phyloP scores from a whole-genome alignment of 768 basidiomycete genomes.

The Boletus reticulatus region DNA sequence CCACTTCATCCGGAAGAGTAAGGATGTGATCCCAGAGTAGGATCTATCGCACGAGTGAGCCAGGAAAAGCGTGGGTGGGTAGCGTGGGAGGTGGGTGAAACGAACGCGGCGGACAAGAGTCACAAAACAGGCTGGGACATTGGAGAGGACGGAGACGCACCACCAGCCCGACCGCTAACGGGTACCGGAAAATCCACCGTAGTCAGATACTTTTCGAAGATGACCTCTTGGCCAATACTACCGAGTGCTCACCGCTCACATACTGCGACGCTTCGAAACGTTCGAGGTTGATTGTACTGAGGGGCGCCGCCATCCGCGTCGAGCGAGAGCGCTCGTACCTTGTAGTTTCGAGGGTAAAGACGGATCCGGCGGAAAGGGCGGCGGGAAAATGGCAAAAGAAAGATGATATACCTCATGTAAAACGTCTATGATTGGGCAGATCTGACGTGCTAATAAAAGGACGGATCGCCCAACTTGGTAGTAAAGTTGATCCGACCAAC shows the following conservation, averaged over 20 bases:
- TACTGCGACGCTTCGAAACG: constrained; percentile 21
- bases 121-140: not conserved
- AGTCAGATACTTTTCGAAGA: not conserved
- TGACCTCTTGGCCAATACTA: not conserved
- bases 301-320: constrained; percentile 6
- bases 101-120: not conserved
- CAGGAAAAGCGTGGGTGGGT: not conserved
- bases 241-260: constrained; percentile 21
- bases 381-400: not conserved
- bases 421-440: not conserved
- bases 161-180: constrained; percentile 24
- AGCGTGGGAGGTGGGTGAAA: not conserved
- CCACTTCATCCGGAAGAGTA: constrained; percentile 34
- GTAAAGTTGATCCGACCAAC: constrained; percentile 4
- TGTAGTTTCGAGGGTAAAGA: not conserved
- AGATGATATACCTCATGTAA: not conserved
- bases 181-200: not conserved
- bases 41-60: constrained; percentile 15
- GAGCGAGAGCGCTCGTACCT: not conserved
- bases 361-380: not conserved
- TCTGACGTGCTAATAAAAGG: constrained; percentile 15
- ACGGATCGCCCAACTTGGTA: not conserved
- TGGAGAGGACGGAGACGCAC: constrained; percentile 10
- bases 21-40: constrained; percentile 35
- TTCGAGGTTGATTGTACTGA: not conserved